Base-by-base conservation (phyloP, 495 filamentous ascomycete species). In the Talaromyces proteolyticus region DNA sequence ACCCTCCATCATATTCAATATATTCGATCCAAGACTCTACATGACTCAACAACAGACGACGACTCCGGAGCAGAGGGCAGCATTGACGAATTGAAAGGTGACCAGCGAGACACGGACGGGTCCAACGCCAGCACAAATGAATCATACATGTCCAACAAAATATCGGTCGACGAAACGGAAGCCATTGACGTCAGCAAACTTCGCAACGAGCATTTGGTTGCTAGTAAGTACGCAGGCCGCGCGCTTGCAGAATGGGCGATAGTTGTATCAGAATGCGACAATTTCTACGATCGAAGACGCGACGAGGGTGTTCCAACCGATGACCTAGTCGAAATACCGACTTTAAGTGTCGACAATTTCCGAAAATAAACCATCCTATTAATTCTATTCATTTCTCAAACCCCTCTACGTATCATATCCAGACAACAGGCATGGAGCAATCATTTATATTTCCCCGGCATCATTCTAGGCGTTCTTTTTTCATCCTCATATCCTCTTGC, bases 231-330 rank as follows among this genome's bases (percentile, higher is more conserved):
- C 65, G 74, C 82, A 6, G 93, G 93, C 2, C 80, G 92, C 41
- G 90, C 93, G 1, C 75, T 98, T 44, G 91, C 92, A 1, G 93
- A 98, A 65, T 98, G 93, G 93, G 73, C 81, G 12, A 67, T 88
- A 18, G 79, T 96, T 29, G 84, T 96, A 6, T 75, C 76, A 20
- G 93, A 98, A 64, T 91, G 85, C 68, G 91, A 97, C 61, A 89
- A 83, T 59, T 98, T 98, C 66, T 88, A 92, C 42, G 88, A 95
- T 23, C 77, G 92, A 22, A 78, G 93, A 50, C 86, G 84, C 53
- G 83, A 82, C 36, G 93, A 98, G 65, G 93, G 93, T 42, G 86
- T 95, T 12, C 81, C 88, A 7, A 69, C 68, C 6, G 76, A 92
- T 57, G 78, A 72, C 43, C 74, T 84, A 53, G 87, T 98, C 40